Evolutionary conservation across 2,329 filamentous ascomycete species (phyloP).

Genomic region (Amesomyces nigricolor): DNA sequence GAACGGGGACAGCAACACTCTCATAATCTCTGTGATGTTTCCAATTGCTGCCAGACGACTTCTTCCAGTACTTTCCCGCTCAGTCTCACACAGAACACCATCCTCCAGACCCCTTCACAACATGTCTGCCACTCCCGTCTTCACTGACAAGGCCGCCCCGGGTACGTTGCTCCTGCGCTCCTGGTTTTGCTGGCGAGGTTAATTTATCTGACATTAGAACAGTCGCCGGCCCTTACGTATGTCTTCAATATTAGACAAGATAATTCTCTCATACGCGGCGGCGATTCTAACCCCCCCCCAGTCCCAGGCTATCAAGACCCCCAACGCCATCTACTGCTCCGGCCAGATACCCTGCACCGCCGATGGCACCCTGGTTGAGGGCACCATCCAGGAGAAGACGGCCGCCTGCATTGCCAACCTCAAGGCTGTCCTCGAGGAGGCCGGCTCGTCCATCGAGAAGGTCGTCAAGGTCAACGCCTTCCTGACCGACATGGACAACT

Average conservation of each 20-base stretch:
- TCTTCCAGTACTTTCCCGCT: conserved; percentile 20
- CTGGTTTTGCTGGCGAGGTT: neutral
- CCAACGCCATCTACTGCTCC: conserved; percentile 60
- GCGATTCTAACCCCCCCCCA: conserved; percentile 28
- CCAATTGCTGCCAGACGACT: conserved; percentile 11
- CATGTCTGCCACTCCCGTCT: conserved; percentile 41
- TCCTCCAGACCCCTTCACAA: conserved; percentile 37
- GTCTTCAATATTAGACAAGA: conserved; percentile 25
- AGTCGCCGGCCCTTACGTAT: conserved; percentile 61
- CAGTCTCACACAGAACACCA: conserved; percentile 6
- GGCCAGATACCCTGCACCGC: conserved; percentile 63
- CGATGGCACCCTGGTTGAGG: conserved; percentile 51
- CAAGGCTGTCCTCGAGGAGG: conserved; percentile 73
- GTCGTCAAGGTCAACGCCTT: conserved; percentile 93
- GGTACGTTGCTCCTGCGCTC: conserved; percentile 39
- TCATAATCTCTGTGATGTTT: conserved; percentile 13
- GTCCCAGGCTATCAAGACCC: conserved; percentile 63
- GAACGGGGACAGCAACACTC: conserved; percentile 7
- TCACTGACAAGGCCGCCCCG: conserved; percentile 54
- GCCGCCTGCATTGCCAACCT: conserved; percentile 67
- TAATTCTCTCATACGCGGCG: neutral
- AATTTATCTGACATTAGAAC: conserved; percentile 12
- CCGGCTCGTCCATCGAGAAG: conserved; percentile 69
- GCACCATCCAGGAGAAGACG: conserved; percentile 59
- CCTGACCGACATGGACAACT: conserved; percentile 85